Evolutionary conservation across 441 rosid genomes (phyloP), one percentile per base, ranked within the genome.

Genomic region (Erodium texanum): DNA sequence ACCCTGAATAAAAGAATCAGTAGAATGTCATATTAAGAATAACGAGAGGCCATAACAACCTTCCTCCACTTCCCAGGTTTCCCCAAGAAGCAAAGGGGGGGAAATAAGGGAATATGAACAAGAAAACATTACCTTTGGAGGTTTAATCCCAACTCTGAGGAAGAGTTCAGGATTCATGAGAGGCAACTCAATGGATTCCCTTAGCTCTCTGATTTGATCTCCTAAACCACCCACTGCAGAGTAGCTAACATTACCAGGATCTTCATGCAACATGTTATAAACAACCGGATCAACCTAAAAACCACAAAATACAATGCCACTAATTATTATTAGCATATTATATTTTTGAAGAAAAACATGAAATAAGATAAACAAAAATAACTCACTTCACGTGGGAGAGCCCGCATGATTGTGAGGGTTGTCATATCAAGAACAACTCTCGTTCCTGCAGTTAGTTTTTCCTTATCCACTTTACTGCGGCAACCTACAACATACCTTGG

Each of bases 151-250:
- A 43, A 94, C 98, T 76, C 99, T 82, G 24, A 92, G 74, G 83
- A 92, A 94, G 68, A 94, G 94, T 72, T 94, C 98, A 20, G 99
- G 99, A 78, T 94, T 94, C 99, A 91, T 89, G 36, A 94, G 86
- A 77, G 97, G 97, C 7, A 94, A 86, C 78, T 94, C 99, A 74
- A 94, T 94, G 67, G 97, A 94, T 76, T 94, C 98, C 79, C 99
- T 92, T 56, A 94, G 75, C 69, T 94, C 99, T 75, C 97, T 81
- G 65, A 94, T 94, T 82, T 94, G 98, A 76, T 94, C 99, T 66
- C 91, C 82, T 69, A 94, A 79, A 18, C 99, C 99, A 29, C 97
- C 98, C 54, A 94, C 98, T 1, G 96, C 99, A 0, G 99, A 94
- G 76, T 94, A 94, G 80, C 98, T 92, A 62, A 94, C 84, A 73